Percentiles rank a stretch among this genome's conserved stretches.
Conservation (phyloP, 106 monocot genomes). For the Xerophyta viscosa region DNA sequence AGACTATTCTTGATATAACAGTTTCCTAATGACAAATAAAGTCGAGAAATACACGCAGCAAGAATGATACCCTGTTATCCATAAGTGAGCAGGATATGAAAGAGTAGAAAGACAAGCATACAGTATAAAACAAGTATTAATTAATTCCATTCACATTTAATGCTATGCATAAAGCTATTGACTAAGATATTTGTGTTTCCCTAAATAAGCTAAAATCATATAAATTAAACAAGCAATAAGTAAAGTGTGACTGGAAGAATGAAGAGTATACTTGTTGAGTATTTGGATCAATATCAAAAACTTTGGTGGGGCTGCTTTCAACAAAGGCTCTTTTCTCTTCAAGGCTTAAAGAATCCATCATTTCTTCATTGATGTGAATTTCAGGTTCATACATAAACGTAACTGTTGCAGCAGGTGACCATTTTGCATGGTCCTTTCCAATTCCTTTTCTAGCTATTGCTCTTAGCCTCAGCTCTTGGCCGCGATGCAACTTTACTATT, state of each 20-base stretch:
- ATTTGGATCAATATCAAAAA: slow-evolving; percentile 71
- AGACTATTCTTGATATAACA: no score
- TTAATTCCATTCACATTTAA: no score
- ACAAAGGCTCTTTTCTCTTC: slow-evolving; percentile 69
- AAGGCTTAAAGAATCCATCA: slow-evolving; percentile 80
- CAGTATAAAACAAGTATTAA: no score
- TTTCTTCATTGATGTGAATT: slow-evolving; percentile 86
- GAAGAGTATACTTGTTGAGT: slow-evolving; percentile 61
- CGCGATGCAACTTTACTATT: slow-evolving; percentile 91
- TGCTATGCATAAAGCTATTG: no score
- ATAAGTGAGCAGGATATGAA: no score
- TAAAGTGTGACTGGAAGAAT: not conserved
- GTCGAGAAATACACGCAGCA: no score
- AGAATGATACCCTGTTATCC: no score
- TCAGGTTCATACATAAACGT: slow-evolving; percentile 98
- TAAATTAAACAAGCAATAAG: no score
- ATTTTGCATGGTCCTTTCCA: slow-evolving; percentile 97
- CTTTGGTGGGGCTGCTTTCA: slow-evolving; percentile 94
- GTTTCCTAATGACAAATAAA: no score
- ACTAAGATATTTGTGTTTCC: no score
- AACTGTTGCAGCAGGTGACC: slow-evolving; percentile 97
- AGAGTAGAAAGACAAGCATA: no score
- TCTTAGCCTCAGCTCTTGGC: slow-evolving; percentile 87
- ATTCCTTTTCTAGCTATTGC: slow-evolving; percentile 98
- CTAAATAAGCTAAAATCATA: not conserved